phyloP scores from a whole-genome alignment of 306 rosid species.

The Morella rubra region DNA sequence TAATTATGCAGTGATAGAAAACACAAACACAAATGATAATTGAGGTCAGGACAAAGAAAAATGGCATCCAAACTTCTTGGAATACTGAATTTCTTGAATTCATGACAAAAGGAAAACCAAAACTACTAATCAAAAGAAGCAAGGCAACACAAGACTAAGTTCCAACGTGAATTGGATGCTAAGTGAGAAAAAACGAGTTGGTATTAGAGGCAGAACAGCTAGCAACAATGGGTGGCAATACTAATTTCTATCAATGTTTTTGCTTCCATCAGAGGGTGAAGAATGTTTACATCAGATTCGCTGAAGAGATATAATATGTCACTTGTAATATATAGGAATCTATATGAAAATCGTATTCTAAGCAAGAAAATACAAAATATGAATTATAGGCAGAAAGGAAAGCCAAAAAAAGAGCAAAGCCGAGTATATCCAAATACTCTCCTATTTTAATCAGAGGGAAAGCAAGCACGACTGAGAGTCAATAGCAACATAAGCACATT shows the following conservation, averaged over 20 bases:
- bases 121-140: not conserved
- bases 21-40: conserved; percentile 14
- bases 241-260: not conserved
- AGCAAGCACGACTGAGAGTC: not conserved
- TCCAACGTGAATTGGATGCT: not conserved
- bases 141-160: not conserved
- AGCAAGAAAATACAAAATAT: not conserved
- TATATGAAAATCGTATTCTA: not conserved
- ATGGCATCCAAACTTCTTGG: not conserved
- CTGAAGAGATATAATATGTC: not conserved
- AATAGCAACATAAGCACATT: conserved; percentile 3
- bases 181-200: not conserved
- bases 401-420: not conserved
- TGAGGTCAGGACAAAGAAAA: conserved; percentile 9
- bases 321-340: not conserved
- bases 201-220: not conserved
- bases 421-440: not conserved
- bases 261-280: not conserved
- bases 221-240: not conserved
- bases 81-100: not conserved
- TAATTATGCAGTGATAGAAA: conserved; percentile 13
- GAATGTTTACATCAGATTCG: not conserved
- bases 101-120: not conserved
- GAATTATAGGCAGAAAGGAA: not conserved
- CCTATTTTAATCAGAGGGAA: conserved; percentile 9